Percentiles rank a stretch among this genome's conserved stretches.
These are phyloP conservation scores for Ophiostoma tasmaniense DNA, from an alignment of 2,329 filamentous ascomycete species.

Conservation along the genomic window DNA sequence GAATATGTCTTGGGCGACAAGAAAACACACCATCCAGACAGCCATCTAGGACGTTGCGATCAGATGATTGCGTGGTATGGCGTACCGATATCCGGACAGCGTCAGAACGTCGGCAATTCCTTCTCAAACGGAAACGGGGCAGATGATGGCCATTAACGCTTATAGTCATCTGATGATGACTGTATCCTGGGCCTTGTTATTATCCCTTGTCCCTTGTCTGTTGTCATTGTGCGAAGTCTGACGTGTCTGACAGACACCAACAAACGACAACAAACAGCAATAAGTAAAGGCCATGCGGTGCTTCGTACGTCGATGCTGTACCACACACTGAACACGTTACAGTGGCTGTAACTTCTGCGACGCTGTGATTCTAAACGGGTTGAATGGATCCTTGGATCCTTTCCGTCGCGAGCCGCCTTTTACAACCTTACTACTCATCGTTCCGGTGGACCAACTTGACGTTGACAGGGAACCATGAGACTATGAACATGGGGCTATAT, in stretches of 20 bases:
- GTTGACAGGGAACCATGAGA: neutral
- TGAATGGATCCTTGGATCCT: neutral
- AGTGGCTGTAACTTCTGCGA: neutral
- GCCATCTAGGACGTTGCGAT: neutral
- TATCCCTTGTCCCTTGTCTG: neutral
- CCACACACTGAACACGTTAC: neutral
- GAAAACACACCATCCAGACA: neutral
- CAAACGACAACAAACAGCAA: neutral
- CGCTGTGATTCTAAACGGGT: neutral
- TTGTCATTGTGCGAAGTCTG: neutral
- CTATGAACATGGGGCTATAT: neutral
- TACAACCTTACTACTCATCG: neutral
- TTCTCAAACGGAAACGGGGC: neutral
- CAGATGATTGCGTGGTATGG: neutral
- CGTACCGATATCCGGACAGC: neutral
- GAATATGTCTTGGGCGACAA: neutral
- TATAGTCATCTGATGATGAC: neutral
- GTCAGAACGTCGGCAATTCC: neutral
- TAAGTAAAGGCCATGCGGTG: neutral
- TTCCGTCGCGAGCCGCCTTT: neutral
- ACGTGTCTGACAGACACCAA: neutral
- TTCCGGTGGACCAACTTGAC: neutral
- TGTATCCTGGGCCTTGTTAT: neutral
- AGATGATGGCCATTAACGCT: neutral
- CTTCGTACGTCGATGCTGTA: neutral